Conservation (phyloP, 352 stramenopile genomes). For the Phytophthora nicotianae region DNA sequence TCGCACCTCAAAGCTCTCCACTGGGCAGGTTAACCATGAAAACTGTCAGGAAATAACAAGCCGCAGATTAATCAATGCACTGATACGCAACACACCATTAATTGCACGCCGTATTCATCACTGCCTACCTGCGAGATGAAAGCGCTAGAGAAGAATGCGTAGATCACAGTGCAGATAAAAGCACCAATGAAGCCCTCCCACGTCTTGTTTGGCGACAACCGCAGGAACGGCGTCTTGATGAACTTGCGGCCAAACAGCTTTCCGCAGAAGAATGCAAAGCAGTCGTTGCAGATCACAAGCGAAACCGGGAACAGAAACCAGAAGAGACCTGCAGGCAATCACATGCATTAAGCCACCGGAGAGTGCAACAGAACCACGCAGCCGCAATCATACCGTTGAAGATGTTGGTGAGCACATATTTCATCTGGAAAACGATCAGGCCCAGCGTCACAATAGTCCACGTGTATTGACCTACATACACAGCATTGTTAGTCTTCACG, state of each 20-base stretch:
- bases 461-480: conserved; percentile 87
- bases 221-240: conserved; percentile 91
- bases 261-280: conserved; percentile 94
- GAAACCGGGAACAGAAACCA: conserved; percentile 95
- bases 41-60: conserved; percentile 44
- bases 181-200: conserved; percentile 99
- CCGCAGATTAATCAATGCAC: conserved; percentile 1
- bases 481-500: conserved; percentile 2
- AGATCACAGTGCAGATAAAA: conserved; percentile 95
- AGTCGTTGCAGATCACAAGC: conserved; percentile 96
- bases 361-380: background rate
- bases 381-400: conserved; percentile 90
- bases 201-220: conserved; percentile 99
- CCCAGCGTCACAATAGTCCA: conserved; percentile 96
- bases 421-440: conserved; percentile 97
- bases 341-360: conserved; percentile 10
- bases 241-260: conserved; percentile 91
- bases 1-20: conserved; percentile 74
- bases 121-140: conserved; percentile 83
- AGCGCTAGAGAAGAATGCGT: conserved; percentile 92
- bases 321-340: conserved; percentile 76
- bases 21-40: conserved; percentile 94
- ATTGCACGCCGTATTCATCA: background rate
- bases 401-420: conserved; percentile 97
- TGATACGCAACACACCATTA: conserved; percentile 1